Evolutionary conservation across 345 rosid species (phyloP).

Genomic region (Gossypium herbaceum): DNA sequence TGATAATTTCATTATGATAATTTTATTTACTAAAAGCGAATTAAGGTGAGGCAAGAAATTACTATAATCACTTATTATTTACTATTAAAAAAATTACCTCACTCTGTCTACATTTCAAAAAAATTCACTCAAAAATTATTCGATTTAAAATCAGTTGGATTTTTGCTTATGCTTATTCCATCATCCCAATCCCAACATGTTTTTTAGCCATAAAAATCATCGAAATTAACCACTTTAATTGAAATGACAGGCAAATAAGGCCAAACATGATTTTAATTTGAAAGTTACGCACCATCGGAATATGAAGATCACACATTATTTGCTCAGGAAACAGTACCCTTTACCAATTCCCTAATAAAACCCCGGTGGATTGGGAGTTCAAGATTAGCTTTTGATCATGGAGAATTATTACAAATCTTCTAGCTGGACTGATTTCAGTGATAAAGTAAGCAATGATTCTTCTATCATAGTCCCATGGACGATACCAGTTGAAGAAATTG

Average conservation of each 20-base stretch:
- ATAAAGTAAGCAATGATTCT: neutral
- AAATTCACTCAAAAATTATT: no score
- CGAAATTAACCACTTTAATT: neutral
- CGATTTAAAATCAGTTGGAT: no score
- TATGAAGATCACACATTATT: conserved; percentile 37
- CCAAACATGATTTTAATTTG: conserved; percentile 37
- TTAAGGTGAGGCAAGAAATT: no score
- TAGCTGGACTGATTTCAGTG: conserved; percentile 7
- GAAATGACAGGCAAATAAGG: conserved; percentile 33
- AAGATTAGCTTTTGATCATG: conserved; percentile 17
- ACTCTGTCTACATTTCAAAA: no score
- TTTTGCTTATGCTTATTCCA: no score
- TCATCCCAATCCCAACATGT: no score
- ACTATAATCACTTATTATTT: no score
- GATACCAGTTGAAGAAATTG: conserved; percentile 23
- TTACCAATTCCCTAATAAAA: conserved; percentile 14
- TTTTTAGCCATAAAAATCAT: no score
- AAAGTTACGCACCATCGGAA: conserved; percentile 17
- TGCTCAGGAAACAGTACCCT: conserved; percentile 20
- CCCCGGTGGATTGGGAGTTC: neutral
- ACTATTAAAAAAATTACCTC: no score
- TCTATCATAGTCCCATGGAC: conserved; percentile 23
- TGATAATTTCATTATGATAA: no score
- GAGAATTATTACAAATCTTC: conserved; percentile 17
- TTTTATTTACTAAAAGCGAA: no score